Percentiles rank a stretch among this genome's conserved stretches.
phyloP scores from a whole-genome alignment of 805 yeast species.

The Wickerhamomyces subpelliculosus region DNA sequence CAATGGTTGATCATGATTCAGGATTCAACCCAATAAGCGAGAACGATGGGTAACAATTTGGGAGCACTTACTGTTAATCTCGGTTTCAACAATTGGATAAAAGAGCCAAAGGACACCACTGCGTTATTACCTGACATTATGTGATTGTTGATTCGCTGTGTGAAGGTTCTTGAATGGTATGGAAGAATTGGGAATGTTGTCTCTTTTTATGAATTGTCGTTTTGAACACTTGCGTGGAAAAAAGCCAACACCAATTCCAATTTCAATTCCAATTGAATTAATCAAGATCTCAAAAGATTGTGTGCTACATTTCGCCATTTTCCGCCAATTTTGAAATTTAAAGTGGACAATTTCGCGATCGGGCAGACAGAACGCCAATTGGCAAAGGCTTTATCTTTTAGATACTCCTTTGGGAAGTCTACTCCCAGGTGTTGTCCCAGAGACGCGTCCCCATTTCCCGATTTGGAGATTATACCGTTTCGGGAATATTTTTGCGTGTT shows the following conservation, averaged over 20 bases:
- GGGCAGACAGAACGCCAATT: too few species aligned
- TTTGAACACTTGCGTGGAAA: too few species aligned
- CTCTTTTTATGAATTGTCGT: too few species aligned
- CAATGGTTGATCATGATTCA: too few species aligned
- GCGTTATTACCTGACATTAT: conserved; percentile 1
- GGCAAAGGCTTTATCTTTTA: neutral
- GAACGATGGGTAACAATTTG: neutral
- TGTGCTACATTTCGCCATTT: too few species aligned
- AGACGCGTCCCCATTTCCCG: neutral
- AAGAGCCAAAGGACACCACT: conserved; percentile 8
- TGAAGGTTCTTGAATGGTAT: neutral
- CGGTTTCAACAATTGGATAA: conserved; percentile 13
- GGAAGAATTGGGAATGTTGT: neutral
- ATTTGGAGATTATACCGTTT: neutral
- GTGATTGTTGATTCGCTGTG: neutral
- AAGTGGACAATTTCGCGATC: too few species aligned
- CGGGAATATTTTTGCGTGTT: neutral
- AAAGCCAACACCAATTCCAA: too few species aligned
- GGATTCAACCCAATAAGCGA: too few species aligned
- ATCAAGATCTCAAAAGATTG: too few species aligned
- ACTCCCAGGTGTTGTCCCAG: neutral
- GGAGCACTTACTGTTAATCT: conserved; percentile 6
- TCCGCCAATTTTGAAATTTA: too few species aligned
- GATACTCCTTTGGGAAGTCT: neutral
- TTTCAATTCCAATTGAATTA: too few species aligned